These are phyloP conservation scores for Xylaria sp. DNA, from an alignment of 2,329 filamentous ascomycete genomes.

Conservation along the genomic window DNA sequence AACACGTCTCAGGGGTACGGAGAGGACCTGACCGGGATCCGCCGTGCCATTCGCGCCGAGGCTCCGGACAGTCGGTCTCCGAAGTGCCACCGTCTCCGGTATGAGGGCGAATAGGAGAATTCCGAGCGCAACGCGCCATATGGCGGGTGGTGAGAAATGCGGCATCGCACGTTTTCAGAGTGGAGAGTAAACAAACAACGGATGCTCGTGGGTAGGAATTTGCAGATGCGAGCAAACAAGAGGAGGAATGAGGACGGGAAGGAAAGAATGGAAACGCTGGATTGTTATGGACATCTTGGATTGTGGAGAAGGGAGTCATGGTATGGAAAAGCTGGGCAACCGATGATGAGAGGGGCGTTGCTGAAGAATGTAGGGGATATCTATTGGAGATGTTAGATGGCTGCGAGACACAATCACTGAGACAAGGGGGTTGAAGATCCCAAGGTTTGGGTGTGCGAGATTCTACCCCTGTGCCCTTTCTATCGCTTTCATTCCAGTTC, in stretches of 20 bases:
- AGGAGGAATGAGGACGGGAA: background rate
- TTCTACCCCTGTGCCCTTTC: background rate
- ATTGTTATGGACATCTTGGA: background rate
- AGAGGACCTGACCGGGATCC: conserved; percentile 19
- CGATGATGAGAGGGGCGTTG: background rate
- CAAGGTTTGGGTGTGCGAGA: background rate
- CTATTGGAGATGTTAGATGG: background rate
- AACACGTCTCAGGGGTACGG: conserved; percentile 28
- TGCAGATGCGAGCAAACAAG: background rate
- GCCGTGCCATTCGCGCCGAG: conserved; percentile 11
- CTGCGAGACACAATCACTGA: conserved; percentile 9
- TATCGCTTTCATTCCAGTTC: conserved; percentile 5
- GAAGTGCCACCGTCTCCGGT: conserved; percentile 7
- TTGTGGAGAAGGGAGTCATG: background rate
- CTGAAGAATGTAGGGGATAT: conserved; percentile 24
- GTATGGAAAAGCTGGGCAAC: conserved; percentile 8
- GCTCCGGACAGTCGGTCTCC: background rate
- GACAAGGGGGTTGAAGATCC: conserved; percentile 7
- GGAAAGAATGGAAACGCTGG: background rate
- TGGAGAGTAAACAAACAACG: background rate
- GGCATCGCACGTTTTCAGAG: background rate
- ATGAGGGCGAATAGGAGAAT: conserved; percentile 1
- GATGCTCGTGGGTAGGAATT: background rate
- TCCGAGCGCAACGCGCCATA: conserved; percentile 6
- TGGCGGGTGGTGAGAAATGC: conserved; percentile 1